These are phyloP conservation scores for Glycyrrhiza uralensis DNA, from an alignment of 306 rosid species.

Conservation along the genomic window DNA sequence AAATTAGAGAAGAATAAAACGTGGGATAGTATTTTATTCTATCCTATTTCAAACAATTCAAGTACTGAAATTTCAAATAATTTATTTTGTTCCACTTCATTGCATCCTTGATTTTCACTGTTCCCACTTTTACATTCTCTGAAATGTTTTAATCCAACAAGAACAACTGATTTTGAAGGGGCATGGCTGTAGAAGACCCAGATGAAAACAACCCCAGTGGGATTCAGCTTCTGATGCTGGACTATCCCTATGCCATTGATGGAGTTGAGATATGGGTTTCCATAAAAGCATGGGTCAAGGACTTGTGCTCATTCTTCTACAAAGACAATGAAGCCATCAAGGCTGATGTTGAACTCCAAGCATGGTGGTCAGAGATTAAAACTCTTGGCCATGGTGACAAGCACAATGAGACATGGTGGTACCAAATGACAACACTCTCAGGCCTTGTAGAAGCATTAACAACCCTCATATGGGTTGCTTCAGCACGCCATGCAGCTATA, in stretches of 20 bases:
- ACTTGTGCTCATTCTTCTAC: conserved; percentile 62
- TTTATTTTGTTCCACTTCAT: too few relatives aligned
- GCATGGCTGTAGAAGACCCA: conserved; percentile 54
- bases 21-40: too few relatives aligned
- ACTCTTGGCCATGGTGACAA: conserved; percentile 62
- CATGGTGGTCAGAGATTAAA: conserved; percentile 73
- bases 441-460: conserved; percentile 57
- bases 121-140: too few relatives aligned
- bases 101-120: too few relatives aligned
- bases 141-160: background rate
- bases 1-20: too few relatives aligned
- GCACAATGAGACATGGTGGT: conserved; percentile 46
- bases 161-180: conserved; percentile 32
- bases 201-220: conserved; percentile 48
- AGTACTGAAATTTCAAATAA: too few relatives aligned
- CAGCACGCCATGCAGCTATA: conserved; percentile 61
- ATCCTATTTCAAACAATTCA: too few relatives aligned
- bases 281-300: conserved; percentile 63
- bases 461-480: conserved; percentile 71
- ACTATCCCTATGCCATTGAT: conserved; percentile 75
- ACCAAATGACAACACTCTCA: conserved; percentile 40
- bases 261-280: conserved; percentile 80
- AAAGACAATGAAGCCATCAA: conserved; percentile 38
- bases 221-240: conserved; percentile 51
- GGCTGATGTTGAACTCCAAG: conserved; percentile 58